Evolutionary conservation across 306 rosid genomes (phyloP).

Genomic region (Bauhinia variegata): DNA sequence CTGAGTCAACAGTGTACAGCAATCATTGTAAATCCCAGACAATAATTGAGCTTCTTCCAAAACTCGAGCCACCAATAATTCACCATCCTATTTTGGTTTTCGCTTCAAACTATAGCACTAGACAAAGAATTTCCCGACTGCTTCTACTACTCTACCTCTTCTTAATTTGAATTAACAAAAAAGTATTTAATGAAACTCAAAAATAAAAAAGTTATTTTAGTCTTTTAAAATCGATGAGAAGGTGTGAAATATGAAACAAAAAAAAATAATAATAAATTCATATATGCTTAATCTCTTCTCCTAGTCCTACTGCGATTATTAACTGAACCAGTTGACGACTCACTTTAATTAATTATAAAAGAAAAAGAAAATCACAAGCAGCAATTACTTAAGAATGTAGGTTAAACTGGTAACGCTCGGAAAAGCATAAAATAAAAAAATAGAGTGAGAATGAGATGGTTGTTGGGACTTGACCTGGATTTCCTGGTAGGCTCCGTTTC

Average conservation of each 20-base stretch:
- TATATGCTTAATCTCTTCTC: no score
- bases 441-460: slow-evolving; percentile 1
- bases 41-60: slow-evolving; percentile 66
- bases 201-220: no score
- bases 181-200: no score
- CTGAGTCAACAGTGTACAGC: slow-evolving; percentile 57
- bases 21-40: slow-evolving; percentile 63
- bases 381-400: neutral
- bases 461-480: slow-evolving; percentile 61
- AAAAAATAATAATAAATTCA: no score
- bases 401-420: neutral
- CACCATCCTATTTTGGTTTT: slow-evolving; percentile 30
- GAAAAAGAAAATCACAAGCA: neutral
- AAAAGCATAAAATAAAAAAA: neutral
- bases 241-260: no score
- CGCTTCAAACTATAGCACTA: slow-evolving; percentile 25
- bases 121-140: no score
- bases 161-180: no score
- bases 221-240: no score
- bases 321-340: slow-evolving; percentile 3
- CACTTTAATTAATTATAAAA: slow-evolving; percentile 4
- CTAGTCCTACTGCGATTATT: no score
- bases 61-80: slow-evolving; percentile 57
- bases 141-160: no score
- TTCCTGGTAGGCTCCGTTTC: slow-evolving; percentile 90